Percentiles rank a stretch among this genome's conserved stretches.
phyloP scores from a whole-genome alignment of 2,329 filamentous ascomycete species.

The Ceratocystis variospora region DNA sequence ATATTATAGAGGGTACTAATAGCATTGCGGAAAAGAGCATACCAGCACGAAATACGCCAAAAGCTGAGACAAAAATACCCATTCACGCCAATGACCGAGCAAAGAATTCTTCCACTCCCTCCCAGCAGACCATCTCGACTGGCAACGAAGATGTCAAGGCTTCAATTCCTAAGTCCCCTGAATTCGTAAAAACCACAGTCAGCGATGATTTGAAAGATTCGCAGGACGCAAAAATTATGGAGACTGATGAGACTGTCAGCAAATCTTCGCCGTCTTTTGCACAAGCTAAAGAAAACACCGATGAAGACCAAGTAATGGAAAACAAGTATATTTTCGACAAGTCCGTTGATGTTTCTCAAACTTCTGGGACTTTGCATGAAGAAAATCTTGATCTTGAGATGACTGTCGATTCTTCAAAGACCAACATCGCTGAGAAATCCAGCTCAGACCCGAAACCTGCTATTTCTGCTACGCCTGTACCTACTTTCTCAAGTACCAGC shows the following conservation, averaged over 20 bases:
- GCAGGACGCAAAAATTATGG: neutral
- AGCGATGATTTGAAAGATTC: neutral
- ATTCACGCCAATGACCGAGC: neutral
- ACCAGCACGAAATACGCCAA: neutral
- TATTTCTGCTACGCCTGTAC: neutral
- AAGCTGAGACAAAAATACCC: neutral
- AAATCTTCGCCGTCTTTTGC: neutral
- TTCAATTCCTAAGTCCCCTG: neutral
- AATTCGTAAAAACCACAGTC: neutral
- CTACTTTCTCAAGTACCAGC: neutral
- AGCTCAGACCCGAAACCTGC: neutral
- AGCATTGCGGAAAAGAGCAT: neutral
- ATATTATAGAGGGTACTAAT: neutral
- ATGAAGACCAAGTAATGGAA: neutral
- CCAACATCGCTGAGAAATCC: neutral
- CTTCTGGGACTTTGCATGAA: neutral
- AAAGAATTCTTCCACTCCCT: neutral
- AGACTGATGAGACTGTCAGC: neutral
- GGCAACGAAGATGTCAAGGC: neutral
- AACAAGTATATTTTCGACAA: neutral
- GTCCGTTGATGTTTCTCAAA: neutral
- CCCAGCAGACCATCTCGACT: neutral
- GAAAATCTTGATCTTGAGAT: slow-evolving; percentile 5
- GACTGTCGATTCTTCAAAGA: neutral
- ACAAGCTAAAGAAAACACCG: neutral